Percentiles rank a stretch among this genome's conserved stretches.
Conservation (phyloP, 768 basidiomycete species). For the Lenzites betulinus region DNA sequence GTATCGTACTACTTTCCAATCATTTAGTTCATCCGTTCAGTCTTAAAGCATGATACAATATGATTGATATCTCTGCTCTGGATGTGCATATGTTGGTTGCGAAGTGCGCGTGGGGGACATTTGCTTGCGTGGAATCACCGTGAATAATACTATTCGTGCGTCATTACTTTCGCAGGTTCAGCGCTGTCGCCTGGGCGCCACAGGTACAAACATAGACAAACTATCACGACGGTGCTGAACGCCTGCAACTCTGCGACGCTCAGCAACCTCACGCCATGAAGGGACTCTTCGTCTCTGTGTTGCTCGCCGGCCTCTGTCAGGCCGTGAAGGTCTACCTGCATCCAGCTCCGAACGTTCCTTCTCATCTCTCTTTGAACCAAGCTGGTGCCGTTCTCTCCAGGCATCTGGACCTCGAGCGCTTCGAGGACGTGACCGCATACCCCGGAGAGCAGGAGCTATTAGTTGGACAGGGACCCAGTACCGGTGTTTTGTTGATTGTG, state of each 20-base stretch:
- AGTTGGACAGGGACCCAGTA: constrained; percentile 55
- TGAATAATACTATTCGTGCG: too few relatives aligned
- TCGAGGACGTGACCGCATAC: constrained; percentile 41
- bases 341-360: constrained; percentile 43
- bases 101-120: too few relatives aligned
- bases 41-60: too few relatives aligned
- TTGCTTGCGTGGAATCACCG: too few relatives aligned
- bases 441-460: constrained; percentile 39
- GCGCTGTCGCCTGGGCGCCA: neutral
- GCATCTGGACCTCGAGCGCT: constrained; percentile 71
- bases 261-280: constrained; percentile 21
- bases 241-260: constrained; percentile 1
- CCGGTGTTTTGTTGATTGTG: constrained; percentile 55
- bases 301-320: constrained; percentile 40
- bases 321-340: constrained; percentile 65
- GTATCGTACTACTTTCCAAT: neutral
- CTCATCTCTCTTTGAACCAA: constrained; percentile 49
- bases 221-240: constrained; percentile 6
- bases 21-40: too few relatives aligned
- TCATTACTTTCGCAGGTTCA: too few relatives aligned
- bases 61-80: too few relatives aligned
- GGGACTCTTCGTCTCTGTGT: constrained; percentile 27
- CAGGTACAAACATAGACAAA: constrained; percentile 17
- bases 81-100: too few relatives aligned
- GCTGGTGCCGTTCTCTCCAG: constrained; percentile 63